These are phyloP conservation scores for Atalantia buxifolia DNA, from an alignment of 345 rosid genomes.

Conservation along the genomic window DNA sequence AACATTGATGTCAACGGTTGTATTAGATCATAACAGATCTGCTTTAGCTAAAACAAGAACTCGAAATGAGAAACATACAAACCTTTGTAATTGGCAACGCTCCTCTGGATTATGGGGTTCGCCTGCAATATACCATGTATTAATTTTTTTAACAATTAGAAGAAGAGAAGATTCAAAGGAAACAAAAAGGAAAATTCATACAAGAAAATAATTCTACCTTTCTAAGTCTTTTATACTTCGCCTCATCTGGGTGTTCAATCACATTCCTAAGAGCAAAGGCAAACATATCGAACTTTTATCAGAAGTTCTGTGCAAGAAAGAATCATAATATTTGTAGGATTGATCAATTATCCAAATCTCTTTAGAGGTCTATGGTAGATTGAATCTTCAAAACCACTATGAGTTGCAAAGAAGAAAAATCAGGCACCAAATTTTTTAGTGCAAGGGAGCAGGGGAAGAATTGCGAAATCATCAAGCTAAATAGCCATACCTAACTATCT, in stretches of 20 bases:
- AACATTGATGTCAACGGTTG: background rate
- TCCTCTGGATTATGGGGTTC: conserved; percentile 66
- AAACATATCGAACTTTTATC: conserved; percentile 6
- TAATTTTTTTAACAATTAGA: background rate
- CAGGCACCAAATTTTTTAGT: background rate
- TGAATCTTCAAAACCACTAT: background rate
- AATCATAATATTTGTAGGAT: background rate
- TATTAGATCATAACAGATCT: background rate
- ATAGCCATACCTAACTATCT: conserved; percentile 59
- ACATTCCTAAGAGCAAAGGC: conserved; percentile 52
- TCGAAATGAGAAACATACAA: background rate
- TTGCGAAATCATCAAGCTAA: conserved; percentile 8
- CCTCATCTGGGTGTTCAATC: conserved; percentile 73
- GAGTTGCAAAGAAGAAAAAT: background rate
- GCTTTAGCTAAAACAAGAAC: background rate
- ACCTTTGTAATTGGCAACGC: conserved; percentile 64
- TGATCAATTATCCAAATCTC: background rate
- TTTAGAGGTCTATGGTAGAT: background rate
- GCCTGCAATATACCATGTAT: conserved; percentile 48
- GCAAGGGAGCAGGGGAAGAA: background rate
- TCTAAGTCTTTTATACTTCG: conserved; percentile 69
- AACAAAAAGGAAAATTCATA: background rate
- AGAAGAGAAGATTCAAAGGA: background rate
- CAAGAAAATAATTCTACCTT: conserved; percentile 43
- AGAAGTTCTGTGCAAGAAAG: background rate